Evolutionary conservation across 805 yeast species (phyloP), one percentile per base, ranked within the genome.

Genomic region (Hanseniaspora clermontiae): DNA sequence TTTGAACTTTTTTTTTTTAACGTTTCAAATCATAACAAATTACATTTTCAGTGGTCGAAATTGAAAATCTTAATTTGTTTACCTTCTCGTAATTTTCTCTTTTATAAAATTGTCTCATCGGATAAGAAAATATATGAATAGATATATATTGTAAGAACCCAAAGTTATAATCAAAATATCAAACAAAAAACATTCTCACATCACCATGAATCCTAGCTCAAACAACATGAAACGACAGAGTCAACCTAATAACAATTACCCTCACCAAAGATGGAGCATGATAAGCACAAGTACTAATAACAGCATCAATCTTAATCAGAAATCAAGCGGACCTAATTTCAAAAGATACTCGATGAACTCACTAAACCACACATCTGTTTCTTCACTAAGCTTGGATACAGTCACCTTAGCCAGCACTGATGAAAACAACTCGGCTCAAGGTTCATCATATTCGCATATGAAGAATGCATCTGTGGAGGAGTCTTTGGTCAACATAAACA

Each of bases 401-500:
- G 42, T 8, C 3, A 51, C 55, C 14, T 34, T 53, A 19, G 36
- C 34, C 11, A 53, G 57, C 47, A 42, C 45, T 14, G 57, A 53
- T 15, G 57, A 53, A 8, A 27, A 14, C 36, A 17, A 27, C 24
- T 45, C 57, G 4, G 43, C 42, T 10, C 37, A 39, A 15, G 32
- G 52, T 11, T 17, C 45, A 29, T 32, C 45, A 2, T 42, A 43
- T 31, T 29, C 47, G 9, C 57, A 53, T 31, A 29, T 40, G 20
- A 53, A 53, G n/a, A 53, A 49, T 38, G 57, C 57, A 3, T 53
- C 57, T 10, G 51, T 53, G 17, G 57, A 53, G 32, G 57, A 53
- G 20, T 53, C 57, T 2, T 37, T 53, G 15, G 57, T 53, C 7
- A 53, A 53, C 20, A 53, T 53, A 20, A 53, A 53, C 36, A 53